Evolutionary conservation across 2,329 filamentous ascomycete species (phyloP).

Genomic region (Grosmannia clavigera): DNA sequence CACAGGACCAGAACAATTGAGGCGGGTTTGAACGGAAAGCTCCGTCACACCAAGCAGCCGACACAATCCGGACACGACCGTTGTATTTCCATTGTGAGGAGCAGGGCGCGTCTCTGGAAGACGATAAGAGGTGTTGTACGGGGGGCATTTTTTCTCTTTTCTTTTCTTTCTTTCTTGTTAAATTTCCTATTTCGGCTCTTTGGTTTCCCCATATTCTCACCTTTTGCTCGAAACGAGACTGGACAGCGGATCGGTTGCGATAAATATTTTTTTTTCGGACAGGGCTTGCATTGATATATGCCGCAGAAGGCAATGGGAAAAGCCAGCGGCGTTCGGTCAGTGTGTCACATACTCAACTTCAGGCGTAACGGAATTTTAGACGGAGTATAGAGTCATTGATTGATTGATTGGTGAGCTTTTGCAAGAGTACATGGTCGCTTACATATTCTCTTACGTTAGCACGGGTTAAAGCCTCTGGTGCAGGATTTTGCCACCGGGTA

Average conservation of each 20-base stretch:
- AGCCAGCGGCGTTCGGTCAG: not conserved
- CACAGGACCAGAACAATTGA: conserved; percentile 27
- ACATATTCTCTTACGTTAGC: not conserved
- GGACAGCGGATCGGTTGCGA: not conserved
- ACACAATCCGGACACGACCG: not conserved
- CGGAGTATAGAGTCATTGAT: not conserved
- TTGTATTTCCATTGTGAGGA: not conserved
- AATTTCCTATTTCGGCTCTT: not conserved
- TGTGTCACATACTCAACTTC: not conserved
- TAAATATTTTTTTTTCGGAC: not conserved
- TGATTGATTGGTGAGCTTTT: not conserved
- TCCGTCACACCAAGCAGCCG: not conserved
- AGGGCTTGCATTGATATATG: not conserved
- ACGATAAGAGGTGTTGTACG: not conserved
- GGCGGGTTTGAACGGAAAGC: not conserved
- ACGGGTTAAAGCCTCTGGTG: not conserved
- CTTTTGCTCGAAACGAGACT: not conserved
- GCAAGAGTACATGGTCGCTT: not conserved
- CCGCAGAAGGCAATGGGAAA: not conserved
- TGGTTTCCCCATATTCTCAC: not conserved
- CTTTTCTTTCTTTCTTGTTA: not conserved
- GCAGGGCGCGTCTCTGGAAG: not conserved
- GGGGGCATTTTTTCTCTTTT: not conserved
- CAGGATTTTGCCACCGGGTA: not conserved
- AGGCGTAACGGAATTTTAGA: not conserved